Base-by-base conservation (phyloP, 345 rosid species). In the Sonneratia alba region DNA sequence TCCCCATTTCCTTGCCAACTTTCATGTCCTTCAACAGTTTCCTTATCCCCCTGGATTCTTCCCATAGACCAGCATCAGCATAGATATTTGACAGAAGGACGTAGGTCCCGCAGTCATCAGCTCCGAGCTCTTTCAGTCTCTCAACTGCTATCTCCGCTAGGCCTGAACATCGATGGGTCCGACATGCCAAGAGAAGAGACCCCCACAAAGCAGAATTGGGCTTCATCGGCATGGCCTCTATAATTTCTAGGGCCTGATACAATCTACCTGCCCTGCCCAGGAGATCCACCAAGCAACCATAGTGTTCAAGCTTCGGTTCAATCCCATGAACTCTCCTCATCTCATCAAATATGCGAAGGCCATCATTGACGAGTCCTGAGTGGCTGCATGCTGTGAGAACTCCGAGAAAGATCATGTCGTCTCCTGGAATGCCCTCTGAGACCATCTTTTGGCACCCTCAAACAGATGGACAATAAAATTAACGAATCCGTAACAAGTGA, bases 351-450 rank as follows among this genome's bases (percentile, higher is more conserved):
- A 74, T 72, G 21, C 34, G 27, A 27, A 70, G 61, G 56, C 82
- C 85, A 61, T 82, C 77, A 53, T 59, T 64, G 22, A 67, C 72
- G 3, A 77, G 48, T 45, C 85, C 79, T 3, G 80, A 75, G 71
- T 82, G 82, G 43, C 77, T 72, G 67, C 85, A 82, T 36, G 85
- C 85, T 4, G 73, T 63, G 36, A 82, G 73, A 53, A 72, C 75
- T 37, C 75, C 77, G 40, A 79, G 80, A 71, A 77, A 77, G 43
- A 75, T 75, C 67, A 77, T 27, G 64, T 82, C 80, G 74, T 82
- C 82, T 5, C 43, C 66, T 15, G 42, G 65, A 62, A 82, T 76
- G 45, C 78, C 81, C 7, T 77, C 80, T 45, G 21, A 76, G 38
- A 59, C 77, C 80, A 83, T 73, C 6, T 18, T 19, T 2, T 6